Evolutionary conservation across 2,329 filamentous ascomycete genomes (phyloP), one percentile per base, ranked within the genome.

Genomic region (Aspergillus felis): DNA sequence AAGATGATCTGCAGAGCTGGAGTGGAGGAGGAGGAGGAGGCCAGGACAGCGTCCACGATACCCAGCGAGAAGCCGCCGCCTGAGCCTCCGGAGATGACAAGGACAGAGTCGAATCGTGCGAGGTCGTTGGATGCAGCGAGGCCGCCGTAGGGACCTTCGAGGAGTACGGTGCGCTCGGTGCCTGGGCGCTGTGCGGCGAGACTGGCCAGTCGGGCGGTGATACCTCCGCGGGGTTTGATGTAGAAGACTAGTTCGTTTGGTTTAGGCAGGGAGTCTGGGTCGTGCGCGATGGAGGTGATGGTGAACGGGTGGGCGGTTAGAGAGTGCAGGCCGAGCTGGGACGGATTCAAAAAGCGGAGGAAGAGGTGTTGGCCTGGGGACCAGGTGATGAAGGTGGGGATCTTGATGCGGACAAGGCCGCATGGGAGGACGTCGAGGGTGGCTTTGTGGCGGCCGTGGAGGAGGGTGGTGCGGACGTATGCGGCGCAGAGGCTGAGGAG

Each of bases 111-210:
- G 52, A 77, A 79, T 0, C 68, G 68, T 0, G 67, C 62, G 14
- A 78, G 65, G 3, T 46, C 74, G 4, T 66, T 62, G 2, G 64
- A 64, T 1, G 75, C 68, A 20, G 83, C 66, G 4, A 66, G 57
- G 0, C 83, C 84, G 0, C 84, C 83, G 56, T 86, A 86, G 0
- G 84, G 84, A 0, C 84, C 84, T 44, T 87, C 84, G 0, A 87
- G 59, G 1, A 84, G 66, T 0, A 86, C 80, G 0, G 74, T 73
- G 1, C 82, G 69, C 0, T 68, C 61, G 0, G 63, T 55, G 0
- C 69, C 73, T 0, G 82, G 75, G 10, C 69, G 64, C 29, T 74
- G 68, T 4, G 59, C 51, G 0, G 79, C 79, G 5, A 76, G 55
- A 0, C 66, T 72, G 3, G 76, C 75, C 1, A 85, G 69, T 0